Conservation (phyloP, 768 basidiomycete species). For the Collybia mongolica region DNA sequence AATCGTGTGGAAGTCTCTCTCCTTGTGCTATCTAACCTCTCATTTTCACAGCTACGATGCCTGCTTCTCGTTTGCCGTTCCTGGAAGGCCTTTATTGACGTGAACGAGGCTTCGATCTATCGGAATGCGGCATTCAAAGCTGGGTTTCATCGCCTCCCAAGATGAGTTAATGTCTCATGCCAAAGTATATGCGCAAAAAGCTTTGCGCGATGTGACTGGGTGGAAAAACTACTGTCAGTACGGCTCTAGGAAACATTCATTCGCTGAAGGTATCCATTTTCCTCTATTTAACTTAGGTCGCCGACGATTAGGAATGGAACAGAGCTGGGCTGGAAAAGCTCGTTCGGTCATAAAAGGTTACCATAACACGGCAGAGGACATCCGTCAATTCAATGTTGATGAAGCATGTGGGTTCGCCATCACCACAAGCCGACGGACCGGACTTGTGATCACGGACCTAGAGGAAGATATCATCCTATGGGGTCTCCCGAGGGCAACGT, state of each 20-base stretch:
- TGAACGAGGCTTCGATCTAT: conserved; percentile 1
- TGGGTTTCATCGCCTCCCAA: background rate
- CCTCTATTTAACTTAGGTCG: background rate
- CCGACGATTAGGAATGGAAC: background rate
- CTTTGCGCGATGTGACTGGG: background rate
- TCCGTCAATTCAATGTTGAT: background rate
- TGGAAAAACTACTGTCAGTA: conserved; percentile 1
- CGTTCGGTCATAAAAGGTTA: background rate
- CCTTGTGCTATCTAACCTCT: background rate
- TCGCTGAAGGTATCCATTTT: background rate
- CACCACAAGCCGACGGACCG: background rate
- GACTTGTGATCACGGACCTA: background rate
- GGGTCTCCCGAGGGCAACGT: background rate
- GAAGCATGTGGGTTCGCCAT: background rate
- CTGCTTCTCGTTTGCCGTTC: background rate
- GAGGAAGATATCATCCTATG: background rate
- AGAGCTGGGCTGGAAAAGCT: background rate
- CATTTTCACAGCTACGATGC: background rate
- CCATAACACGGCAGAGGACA: background rate
- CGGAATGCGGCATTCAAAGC: background rate
- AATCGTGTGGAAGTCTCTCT: background rate
- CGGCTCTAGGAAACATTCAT: background rate
- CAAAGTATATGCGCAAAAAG: background rate
- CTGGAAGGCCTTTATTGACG: background rate
- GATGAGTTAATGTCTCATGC: background rate